phyloP scores from a whole-genome alignment of 257 asterid species.

The Salvia splendens region DNA sequence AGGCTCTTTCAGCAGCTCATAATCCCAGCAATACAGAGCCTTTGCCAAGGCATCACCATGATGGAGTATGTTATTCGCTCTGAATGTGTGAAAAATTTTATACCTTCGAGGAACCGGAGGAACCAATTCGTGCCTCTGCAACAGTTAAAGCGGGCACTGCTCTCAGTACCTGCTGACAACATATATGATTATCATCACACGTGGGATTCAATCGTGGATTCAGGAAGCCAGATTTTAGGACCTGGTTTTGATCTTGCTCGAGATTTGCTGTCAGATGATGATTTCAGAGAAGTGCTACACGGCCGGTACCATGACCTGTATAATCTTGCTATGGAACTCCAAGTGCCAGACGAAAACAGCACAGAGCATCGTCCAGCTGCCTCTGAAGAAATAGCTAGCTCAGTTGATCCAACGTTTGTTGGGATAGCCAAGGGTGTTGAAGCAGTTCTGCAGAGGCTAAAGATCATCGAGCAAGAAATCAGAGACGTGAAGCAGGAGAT shows the following conservation, averaged over 20 bases:
- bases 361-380: constrained; percentile 32
- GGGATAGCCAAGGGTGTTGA: constrained; percentile 92
- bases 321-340: constrained; percentile 84
- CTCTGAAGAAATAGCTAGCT: constrained; percentile 46
- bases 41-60: constrained; percentile 59
- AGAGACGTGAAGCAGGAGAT: constrained; percentile 82
- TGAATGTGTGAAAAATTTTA: constrained; percentile 64
- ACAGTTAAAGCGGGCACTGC: constrained; percentile 64
- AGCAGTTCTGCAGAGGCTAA: constrained; percentile 68
- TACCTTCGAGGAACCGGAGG: constrained; percentile 67
- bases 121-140: constrained; percentile 55
- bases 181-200: constrained; percentile 93
- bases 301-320: constrained; percentile 71
- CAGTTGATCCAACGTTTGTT: constrained; percentile 65
- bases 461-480: constrained; percentile 85
- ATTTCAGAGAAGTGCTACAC: constrained; percentile 84
- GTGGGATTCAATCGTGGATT: constrained; percentile 61
- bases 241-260: constrained; percentile 76
- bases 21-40: constrained; percentile 64
- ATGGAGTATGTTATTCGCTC: constrained; percentile 69
- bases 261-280: constrained; percentile 80
- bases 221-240: constrained; percentile 56
- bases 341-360: constrained; percentile 57
- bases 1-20: constrained; percentile 74
- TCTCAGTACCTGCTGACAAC: constrained; percentile 77